Conservation (phyloP, 2,329 filamentous ascomycete genomes). For the Lecanicillium sp. region DNA sequence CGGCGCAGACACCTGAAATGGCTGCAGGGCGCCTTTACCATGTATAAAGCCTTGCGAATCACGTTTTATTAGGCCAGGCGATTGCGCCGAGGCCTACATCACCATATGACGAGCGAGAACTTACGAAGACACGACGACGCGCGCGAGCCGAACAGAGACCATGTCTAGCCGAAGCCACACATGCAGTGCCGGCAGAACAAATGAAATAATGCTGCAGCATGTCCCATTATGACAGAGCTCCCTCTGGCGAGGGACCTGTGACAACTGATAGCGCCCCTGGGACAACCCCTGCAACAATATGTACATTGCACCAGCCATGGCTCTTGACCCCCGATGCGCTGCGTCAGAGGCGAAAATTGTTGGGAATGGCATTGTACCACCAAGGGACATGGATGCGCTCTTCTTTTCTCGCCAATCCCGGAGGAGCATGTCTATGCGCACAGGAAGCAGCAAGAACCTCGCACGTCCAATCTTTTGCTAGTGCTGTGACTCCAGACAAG, state of each 20-base stretch:
- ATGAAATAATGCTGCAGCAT: too few relatives aligned
- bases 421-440: not conserved
- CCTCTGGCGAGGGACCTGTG: too few relatives aligned
- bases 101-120: not conserved
- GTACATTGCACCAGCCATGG: not conserved
- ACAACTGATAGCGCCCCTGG: slow-evolving; percentile 1
- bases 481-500: not conserved
- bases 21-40: slow-evolving; percentile 2
- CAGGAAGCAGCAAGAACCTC: not conserved
- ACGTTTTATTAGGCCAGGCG: not conserved
- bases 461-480: not conserved
- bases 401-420: too few relatives aligned
- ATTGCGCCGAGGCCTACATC: not conserved
- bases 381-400: not conserved
- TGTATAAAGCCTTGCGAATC: slow-evolving; percentile 6
- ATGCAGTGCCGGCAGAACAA: too few relatives aligned
- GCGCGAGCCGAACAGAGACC: too few relatives aligned
- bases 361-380: not conserved
- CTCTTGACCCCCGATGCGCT: not conserved
- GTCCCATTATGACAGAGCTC: too few relatives aligned
- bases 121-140: not conserved
- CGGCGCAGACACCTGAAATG: not conserved
- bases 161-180: too few relatives aligned
- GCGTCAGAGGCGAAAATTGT: not conserved
- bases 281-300: not conserved